phyloP scores from a whole-genome alignment of 441 rosid species.

The Macaranga tanarius region DNA sequence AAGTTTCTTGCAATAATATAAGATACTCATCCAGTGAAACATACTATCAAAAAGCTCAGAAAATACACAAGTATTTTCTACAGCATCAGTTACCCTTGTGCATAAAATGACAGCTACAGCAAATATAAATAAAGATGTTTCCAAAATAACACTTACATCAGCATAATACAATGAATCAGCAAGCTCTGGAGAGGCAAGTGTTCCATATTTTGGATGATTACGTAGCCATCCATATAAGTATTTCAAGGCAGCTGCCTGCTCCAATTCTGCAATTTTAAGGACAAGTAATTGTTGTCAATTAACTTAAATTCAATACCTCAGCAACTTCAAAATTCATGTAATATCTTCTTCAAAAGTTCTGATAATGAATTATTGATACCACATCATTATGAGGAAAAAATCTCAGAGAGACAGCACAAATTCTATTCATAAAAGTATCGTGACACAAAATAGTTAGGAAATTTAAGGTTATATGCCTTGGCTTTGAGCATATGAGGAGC shows the following conservation, averaged over 20 bases:
- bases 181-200: constrained; percentile 65
- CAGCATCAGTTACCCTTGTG: not conserved
- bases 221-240: constrained; percentile 90
- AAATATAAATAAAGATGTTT: constrained; percentile 2
- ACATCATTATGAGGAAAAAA: not conserved
- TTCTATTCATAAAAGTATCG: not conserved
- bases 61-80: constrained; percentile 7
- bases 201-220: constrained; percentile 81
- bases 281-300: constrained; percentile 9
- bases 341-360: not conserved
- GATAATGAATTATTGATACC: not conserved
- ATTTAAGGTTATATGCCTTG: not conserved
- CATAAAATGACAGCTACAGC: not conserved
- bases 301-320: constrained; percentile 6
- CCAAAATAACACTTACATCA: constrained; percentile 56
- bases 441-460: not conserved
- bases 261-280: constrained; percentile 64
- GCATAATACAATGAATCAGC: constrained; percentile 70
- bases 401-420: not conserved
- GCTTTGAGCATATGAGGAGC: constrained; percentile 1
- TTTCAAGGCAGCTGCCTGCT: constrained; percentile 91
- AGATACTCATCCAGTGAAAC: not conserved
- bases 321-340: constrained; percentile 7
- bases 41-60: not conserved
- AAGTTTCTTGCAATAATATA: not conserved